Percentiles rank a stretch among this genome's conserved stretches.
Evolutionary conservation across 2,329 filamentous ascomycete genomes (phyloP).

Genomic region (Botrytis medusae): DNA sequence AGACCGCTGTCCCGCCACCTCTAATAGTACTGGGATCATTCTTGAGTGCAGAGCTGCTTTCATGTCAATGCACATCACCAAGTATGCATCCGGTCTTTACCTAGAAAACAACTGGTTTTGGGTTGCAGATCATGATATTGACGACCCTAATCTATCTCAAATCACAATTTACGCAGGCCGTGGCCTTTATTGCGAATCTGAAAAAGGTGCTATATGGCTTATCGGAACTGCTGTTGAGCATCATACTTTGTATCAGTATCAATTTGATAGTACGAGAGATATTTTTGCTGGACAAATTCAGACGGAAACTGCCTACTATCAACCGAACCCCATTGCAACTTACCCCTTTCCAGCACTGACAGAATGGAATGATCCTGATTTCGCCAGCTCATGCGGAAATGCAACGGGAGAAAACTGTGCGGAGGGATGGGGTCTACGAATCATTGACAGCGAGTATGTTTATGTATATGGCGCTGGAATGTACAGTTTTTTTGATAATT

Average conservation of each 20-base stretch:
- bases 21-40: constrained; percentile 37
- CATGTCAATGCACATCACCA: constrained; percentile 41
- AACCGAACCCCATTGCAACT: constrained; percentile 15
- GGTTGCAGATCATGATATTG: constrained; percentile 48
- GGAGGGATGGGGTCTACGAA: constrained; percentile 20
- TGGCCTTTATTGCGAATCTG: constrained; percentile 49
- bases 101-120: constrained; percentile 52
- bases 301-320: constrained; percentile 31
- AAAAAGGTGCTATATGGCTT: constrained; percentile 50
- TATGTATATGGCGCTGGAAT: constrained; percentile 19
- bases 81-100: constrained; percentile 46
- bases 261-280: constrained; percentile 43
- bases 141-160: constrained; percentile 48
- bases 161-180: constrained; percentile 54
- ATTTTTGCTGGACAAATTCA: constrained; percentile 34
- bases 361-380: constrained; percentile 21
- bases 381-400: not conserved
- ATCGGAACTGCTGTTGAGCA: constrained; percentile 50
- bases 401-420: constrained; percentile 14
- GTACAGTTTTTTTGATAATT: constrained; percentile 23
- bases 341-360: constrained; percentile 5
- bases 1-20: constrained; percentile 53
- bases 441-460: not conserved
- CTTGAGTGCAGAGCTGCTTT: constrained; percentile 40
- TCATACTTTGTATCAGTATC: constrained; percentile 53